phyloP scores from a whole-genome alignment of 495 filamentous ascomycete species.

The Xylaria acuta region DNA sequence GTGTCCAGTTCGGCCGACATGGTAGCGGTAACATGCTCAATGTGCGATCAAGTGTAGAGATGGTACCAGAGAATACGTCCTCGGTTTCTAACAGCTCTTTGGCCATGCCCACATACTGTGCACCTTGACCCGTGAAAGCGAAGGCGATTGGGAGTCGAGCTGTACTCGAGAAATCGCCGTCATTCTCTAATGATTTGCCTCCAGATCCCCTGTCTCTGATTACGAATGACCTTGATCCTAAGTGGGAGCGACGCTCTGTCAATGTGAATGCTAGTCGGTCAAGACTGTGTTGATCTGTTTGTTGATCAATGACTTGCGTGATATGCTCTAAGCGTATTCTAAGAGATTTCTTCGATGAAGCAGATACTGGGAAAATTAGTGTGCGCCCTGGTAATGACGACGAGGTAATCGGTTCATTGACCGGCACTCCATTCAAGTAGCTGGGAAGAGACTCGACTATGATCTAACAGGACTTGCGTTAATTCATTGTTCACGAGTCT shows the following conservation, averaged over 20 bases:
- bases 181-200: background rate
- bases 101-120: conserved; percentile 61
- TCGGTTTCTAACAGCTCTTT: conserved; percentile 48
- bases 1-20: background rate
- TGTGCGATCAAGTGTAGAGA: background rate
- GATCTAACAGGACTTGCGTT: background rate
- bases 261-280: background rate
- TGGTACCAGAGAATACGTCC: background rate
- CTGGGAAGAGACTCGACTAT: background rate
- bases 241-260: background rate
- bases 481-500: background rate
- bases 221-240: background rate
- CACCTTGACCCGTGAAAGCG: conserved; percentile 49
- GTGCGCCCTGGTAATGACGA: background rate
- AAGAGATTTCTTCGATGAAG: conserved; percentile 10
- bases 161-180: background rate
- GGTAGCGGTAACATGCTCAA: background rate
- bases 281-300: background rate
- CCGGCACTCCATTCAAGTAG: background rate
- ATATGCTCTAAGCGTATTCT: background rate
- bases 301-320: background rate
- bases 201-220: background rate
- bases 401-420: background rate
- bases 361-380: background rate
- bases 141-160: background rate